Evolutionary conservation across 371 early-diverging fungal species (phyloP), one percentile per base, ranked within the genome.

Genomic region (Mucor saturninus): DNA sequence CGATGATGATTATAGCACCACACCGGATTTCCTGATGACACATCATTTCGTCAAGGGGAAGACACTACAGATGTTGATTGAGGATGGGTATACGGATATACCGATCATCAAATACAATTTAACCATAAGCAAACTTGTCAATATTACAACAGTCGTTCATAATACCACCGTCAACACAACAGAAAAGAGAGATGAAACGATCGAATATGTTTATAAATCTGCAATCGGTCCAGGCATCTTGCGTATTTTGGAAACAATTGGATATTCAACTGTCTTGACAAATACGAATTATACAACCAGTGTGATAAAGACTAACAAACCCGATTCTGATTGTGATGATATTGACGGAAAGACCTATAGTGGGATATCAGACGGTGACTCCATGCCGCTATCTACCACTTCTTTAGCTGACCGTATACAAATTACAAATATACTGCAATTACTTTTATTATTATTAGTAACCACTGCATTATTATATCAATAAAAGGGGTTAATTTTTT

Each of bases 141-240:
- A 67, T 51, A 43, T 61, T 6, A 66, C 64, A 0, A 52, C 45
- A 11, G 11, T 50, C 0, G 28, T 45, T 42, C 67, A 71, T 50
- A 28, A 21, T 7, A 67, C 65, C 3, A 14, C 54, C 3, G 54
- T 43, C 28, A 65, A 63, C 30, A 39, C 10, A 38, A 68, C 66
- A 6, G 31, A 26, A 8, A 15, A 13, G 2, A 48, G n/a, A 2
- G 46, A 40, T 14, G 42, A 28, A 21, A 52, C 58, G 15, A 42
- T 31, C 0, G 31, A 60, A 32, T 32, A 61, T 15, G 30, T 21
- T 1, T 73, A 73, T 46, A 49, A 35, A 54, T 73, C 67, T 32
- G 56, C 76, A 3, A 76, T 76, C 14, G 76, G 76, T 6, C 76
- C 76, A 15, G 76, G 73, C 40, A 61, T 76, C 6, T 55, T 76